Percentiles rank a stretch among this genome's conserved stretches.
These are phyloP conservation scores for Penicillium fimorum DNA, from an alignment of 495 filamentous ascomycete species.

Conservation along the genomic window DNA sequence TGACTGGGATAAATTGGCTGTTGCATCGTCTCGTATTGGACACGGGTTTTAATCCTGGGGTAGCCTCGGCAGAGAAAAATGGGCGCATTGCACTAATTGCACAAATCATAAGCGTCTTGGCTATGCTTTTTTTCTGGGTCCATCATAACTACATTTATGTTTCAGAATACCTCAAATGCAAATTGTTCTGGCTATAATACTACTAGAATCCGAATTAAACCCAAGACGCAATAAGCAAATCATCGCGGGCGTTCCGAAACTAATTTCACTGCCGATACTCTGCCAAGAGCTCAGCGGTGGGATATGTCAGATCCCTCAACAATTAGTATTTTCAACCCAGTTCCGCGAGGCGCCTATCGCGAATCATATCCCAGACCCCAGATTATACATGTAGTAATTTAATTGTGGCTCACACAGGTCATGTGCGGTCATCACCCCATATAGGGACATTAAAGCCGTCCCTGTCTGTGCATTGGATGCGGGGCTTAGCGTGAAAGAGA, in stretches of 20 bases:
- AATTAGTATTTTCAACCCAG: not conserved
- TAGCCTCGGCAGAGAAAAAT: not conserved
- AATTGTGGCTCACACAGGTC: not conserved
- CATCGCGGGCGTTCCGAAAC: not conserved
- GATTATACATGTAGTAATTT: not conserved
- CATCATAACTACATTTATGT: not conserved
- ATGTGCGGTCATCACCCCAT: not conserved
- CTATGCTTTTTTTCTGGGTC: not conserved
- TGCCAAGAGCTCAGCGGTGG: not conserved
- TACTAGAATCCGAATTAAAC: not conserved
- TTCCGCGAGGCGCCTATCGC: not conserved
- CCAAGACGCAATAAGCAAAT: not conserved
- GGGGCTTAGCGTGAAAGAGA: not conserved
- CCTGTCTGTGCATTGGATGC: not conserved
- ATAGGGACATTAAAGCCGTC: not conserved
- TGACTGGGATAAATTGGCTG: not conserved
- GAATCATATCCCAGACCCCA: no score
- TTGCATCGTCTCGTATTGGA: not conserved
- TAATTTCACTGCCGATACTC: no score
- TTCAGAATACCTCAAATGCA: not conserved
- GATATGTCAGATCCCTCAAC: not conserved
- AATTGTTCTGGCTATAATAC: not conserved
- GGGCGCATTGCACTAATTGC: not conserved
- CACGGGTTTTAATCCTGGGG: not conserved
- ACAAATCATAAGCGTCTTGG: not conserved